These are phyloP conservation scores for Dactylonectria macrodidyma DNA, from an alignment of 2,329 filamentous ascomycete species.

Conservation along the genomic window DNA sequence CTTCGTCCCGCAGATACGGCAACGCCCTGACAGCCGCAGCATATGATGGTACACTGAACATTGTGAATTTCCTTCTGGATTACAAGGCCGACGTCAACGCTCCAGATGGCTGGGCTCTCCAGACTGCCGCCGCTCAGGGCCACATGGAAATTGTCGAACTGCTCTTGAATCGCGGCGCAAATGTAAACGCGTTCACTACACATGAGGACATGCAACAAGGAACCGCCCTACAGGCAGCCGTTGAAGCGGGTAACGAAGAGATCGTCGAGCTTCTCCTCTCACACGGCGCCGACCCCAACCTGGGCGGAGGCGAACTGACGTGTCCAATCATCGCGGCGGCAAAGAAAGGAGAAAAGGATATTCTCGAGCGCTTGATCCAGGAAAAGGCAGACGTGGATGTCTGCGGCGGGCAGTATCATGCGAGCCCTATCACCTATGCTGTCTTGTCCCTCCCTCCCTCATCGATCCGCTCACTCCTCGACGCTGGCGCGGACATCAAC, in stretches of 20 bases:
- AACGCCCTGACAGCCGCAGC: conserved; percentile 29
- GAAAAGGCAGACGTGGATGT: conserved; percentile 19
- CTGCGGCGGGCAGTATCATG: conserved; percentile 15
- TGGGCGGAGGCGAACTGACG: conserved; percentile 11
- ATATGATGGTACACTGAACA: conserved; percentile 13
- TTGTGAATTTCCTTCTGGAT: conserved; percentile 13
- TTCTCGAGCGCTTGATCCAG: conserved; percentile 16
- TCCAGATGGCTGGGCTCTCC: conserved; percentile 21
- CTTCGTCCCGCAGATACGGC: conserved; percentile 2
- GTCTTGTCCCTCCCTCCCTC: conserved; percentile 2
- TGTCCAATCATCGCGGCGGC: conserved; percentile 19
- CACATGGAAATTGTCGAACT: conserved; percentile 21
- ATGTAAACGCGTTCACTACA: conserved; percentile 18
- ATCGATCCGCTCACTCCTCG: background rate
- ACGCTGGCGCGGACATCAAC: conserved; percentile 11
- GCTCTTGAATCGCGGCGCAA: conserved; percentile 9
- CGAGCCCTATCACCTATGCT: conserved; percentile 24
- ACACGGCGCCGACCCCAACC: conserved; percentile 17
- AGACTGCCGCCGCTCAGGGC: conserved; percentile 21
- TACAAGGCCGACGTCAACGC: conserved; percentile 18
- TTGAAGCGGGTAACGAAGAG: conserved; percentile 15
- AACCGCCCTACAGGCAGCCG: conserved; percentile 21
- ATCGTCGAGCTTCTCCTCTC: conserved; percentile 6
- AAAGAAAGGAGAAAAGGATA: conserved; percentile 12
- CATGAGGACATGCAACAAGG: background rate